phyloP scores from a whole-genome alignment of 495 filamentous ascomycete genomes.

The Neurospora sp. region DNA sequence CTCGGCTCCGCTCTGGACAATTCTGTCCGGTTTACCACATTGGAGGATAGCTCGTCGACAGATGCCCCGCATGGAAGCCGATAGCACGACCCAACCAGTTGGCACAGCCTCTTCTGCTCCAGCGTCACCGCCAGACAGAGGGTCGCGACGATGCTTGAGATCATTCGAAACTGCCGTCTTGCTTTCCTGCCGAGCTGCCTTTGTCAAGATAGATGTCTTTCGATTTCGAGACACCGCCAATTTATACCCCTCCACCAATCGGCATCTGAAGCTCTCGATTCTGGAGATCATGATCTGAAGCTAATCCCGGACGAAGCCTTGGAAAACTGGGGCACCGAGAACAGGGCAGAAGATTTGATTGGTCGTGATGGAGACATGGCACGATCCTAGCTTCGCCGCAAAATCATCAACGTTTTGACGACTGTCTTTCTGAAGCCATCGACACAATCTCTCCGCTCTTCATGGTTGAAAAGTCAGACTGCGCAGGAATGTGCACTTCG shows the following conservation, averaged over 20 bases:
- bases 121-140: neutral
- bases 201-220: neutral
- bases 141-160: neutral
- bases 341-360: neutral
- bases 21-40: neutral
- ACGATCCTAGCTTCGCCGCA: neutral
- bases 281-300: neutral
- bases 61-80: neutral
- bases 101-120: neutral
- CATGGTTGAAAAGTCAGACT: neutral
- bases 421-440: neutral
- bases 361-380: neutral
- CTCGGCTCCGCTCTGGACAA: neutral
- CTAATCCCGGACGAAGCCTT: neutral
- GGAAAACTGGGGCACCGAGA: neutral
- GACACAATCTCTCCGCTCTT: neutral
- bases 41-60: neutral
- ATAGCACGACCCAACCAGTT: neutral
- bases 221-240: neutral
- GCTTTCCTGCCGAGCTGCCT: neutral
- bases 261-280: neutral
- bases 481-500: neutral
- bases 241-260: neutral
- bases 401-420: neutral
- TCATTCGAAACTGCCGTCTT: neutral